Percentiles rank a stretch among this genome's conserved stretches.
phyloP scores from a whole-genome alignment of 2,329 filamentous ascomycete genomes.

The Aspergillus persii region DNA sequence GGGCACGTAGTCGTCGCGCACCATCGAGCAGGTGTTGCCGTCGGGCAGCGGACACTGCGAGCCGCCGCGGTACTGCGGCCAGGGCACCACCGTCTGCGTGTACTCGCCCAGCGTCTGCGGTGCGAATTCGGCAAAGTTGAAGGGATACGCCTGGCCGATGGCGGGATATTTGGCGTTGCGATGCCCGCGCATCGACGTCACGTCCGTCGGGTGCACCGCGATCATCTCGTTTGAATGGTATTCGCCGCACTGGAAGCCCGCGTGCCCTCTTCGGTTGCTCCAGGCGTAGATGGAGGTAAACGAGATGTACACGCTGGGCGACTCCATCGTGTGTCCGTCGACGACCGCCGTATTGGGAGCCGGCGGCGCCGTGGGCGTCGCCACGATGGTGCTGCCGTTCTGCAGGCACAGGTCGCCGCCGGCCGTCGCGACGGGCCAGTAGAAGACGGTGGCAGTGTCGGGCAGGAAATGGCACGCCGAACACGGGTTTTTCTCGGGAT shows the following conservation, averaged over 20 bases:
- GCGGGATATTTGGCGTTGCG: constrained; percentile 22
- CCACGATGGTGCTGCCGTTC: constrained; percentile 18
- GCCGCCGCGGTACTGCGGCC: constrained; percentile 21
- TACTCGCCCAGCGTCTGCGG: constrained; percentile 18
- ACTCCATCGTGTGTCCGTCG: constrained; percentile 19
- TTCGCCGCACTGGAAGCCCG: constrained; percentile 17
- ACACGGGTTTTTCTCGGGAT: constrained; percentile 17
- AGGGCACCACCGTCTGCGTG: constrained; percentile 19
- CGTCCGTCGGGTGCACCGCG: constrained; percentile 14
- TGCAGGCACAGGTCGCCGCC: constrained; percentile 19
- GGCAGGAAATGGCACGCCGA: constrained; percentile 22
- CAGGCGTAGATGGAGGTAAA: constrained; percentile 23
- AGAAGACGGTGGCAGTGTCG: constrained; percentile 22
- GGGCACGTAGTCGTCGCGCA: constrained; percentile 23
- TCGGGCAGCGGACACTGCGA: constrained; percentile 16
- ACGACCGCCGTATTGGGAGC: constrained; percentile 22
- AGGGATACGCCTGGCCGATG: constrained; percentile 21
- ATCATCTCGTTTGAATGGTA: constrained; percentile 18
- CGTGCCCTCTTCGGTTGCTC: constrained; percentile 16
- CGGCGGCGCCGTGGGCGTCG: constrained; percentile 8
- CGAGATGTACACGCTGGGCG: constrained; percentile 22
- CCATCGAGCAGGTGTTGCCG: constrained; percentile 14
- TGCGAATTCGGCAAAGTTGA: constrained; percentile 22
- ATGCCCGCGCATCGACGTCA: constrained; percentile 19
- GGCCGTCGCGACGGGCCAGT: constrained; percentile 24